Base-by-base conservation (phyloP, 805 yeast genomes). In the Candida xiaguanensis region DNA sequence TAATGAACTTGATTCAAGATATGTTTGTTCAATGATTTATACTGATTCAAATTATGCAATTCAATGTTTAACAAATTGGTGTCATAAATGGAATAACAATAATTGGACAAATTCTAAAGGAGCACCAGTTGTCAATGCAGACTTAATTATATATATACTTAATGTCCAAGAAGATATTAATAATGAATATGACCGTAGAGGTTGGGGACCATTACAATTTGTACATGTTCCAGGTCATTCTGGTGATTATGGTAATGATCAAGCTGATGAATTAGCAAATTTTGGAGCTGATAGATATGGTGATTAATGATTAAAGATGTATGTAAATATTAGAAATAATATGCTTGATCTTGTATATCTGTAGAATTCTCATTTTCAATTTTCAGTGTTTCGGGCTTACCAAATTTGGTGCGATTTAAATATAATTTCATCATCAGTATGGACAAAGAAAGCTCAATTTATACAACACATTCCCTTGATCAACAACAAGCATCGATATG, bases 181-280 rank as follows among this genome's bases (percentile, higher is more conserved):
- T 24, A 41, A 49, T 0, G 58, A 58, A 32, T 74, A 74, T 40
- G 36, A 44, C 11, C n/a, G 44, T 0, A 55, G 55, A 36, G 23
- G 67, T 54, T 61, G 65, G 48, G 66, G 64, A 1, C 40, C 57
- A 0, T 62, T 86, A 18, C 53, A 59, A 4, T 53, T 88, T 19
- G 57, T 53, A 4, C 79, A 91, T 66, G 91, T 87, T 4, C 67
- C 63, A 41, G 96, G 91, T 0, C 96, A 90, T 56, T 58, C 68
- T 13, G 90, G 86, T 1, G 60, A 65, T 26, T 56, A 51, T 9
- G 96, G 96, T 0, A 90, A 89, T 53, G 88, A 80, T 44, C 66
- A 55, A 52, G 96, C 96, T 0, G 96, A 89, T 54, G 53, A 52
- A 35, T 63, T 89, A 34, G 96, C 96, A 2, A 81, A 73, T 41